phyloP scores from a whole-genome alignment of 768 basidiomycete species.

The Tubosaeta brunneosetosa region DNA sequence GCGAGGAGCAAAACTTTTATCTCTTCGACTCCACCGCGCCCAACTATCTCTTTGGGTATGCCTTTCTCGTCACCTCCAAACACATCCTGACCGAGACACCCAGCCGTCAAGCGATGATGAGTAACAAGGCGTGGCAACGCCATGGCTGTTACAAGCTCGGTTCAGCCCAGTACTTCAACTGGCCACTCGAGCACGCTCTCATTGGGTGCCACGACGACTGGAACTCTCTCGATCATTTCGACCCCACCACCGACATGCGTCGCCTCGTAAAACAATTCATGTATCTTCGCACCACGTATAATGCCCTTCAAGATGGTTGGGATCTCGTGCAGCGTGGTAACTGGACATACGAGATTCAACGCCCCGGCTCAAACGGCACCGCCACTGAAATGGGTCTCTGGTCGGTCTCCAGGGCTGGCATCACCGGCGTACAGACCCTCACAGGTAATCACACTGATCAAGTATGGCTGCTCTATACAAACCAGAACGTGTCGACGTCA shows the following conservation, averaged over 20 bases:
- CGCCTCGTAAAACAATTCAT: conserved; percentile 72
- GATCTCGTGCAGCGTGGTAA: conserved; percentile 80
- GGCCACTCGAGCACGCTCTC: conserved; percentile 74
- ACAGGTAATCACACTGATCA: conserved; percentile 57
- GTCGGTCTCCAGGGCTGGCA: conserved; percentile 68
- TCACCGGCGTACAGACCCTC: conserved; percentile 56
- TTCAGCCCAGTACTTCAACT: conserved; percentile 91
- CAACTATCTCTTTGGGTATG: conserved; percentile 88
- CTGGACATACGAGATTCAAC: conserved; percentile 74
- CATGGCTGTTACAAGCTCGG: conserved; percentile 92
- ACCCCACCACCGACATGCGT: conserved; percentile 76
- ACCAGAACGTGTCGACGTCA: conserved; percentile 70
- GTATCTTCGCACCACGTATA: conserved; percentile 63
- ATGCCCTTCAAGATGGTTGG: conserved; percentile 80
- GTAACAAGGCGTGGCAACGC: conserved; percentile 81
- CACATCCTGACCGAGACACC: conserved; percentile 1
- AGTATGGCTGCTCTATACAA: conserved; percentile 83
- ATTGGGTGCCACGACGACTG: conserved; percentile 86
- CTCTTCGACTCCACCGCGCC: conserved; percentile 80
- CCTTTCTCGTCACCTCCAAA: background rate
- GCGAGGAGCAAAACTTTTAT: conserved; percentile 91
- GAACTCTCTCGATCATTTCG: conserved; percentile 94
- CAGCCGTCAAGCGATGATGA: conserved; percentile 90
- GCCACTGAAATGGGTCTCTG: conserved; percentile 84
- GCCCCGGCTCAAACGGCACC: conserved; percentile 82